Evolutionary conservation across 2,329 filamentous ascomycete species (phyloP).

Genomic region (Aspergillus sp.): DNA sequence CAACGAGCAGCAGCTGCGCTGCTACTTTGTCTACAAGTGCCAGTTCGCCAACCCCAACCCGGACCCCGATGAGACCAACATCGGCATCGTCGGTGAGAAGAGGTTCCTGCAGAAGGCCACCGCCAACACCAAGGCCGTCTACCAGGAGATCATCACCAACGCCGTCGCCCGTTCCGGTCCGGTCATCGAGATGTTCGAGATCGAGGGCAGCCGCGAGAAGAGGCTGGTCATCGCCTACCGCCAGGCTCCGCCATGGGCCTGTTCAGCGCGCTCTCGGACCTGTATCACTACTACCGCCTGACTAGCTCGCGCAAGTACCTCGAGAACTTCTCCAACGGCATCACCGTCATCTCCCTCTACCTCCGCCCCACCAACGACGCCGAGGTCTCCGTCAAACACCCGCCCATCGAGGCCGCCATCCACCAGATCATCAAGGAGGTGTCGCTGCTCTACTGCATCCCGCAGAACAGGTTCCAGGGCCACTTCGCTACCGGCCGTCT

Average conservation of each 20-base stretch:
- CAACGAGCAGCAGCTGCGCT: constrained; percentile 75
- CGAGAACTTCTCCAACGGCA: constrained; percentile 97
- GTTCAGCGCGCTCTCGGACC: constrained; percentile 88
- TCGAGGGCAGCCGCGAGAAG: constrained; percentile 85
- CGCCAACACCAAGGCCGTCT: constrained; percentile 88
- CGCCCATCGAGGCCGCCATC: constrained; percentile 86
- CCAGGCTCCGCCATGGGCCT: constrained; percentile 80
- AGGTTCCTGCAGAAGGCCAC: constrained; percentile 95
- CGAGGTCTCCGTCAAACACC: constrained; percentile 48
- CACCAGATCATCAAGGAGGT: constrained; percentile 99
- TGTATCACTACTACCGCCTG: constrained; percentile 98
- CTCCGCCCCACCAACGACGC: constrained; percentile 61
- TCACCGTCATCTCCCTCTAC: constrained; percentile 94
- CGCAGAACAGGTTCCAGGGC: constrained; percentile 88
- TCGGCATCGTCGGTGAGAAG: constrained; percentile 85
- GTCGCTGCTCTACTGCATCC: constrained; percentile 92
- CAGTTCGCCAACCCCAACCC: constrained; percentile 73
- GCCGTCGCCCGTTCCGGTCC: constrained; percentile 79
- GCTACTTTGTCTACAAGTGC: constrained; percentile 98
- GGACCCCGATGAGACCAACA: constrained; percentile 65
- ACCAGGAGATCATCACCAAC: constrained; percentile 83
- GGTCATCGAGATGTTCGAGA: constrained; percentile 96
- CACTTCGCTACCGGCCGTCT: constrained; percentile 79
- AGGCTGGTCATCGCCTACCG: constrained; percentile 90
- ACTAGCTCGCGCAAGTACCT: constrained; percentile 96